Evolutionary conservation across 2,329 filamentous ascomycete genomes (phyloP), one percentile per base, ranked within the genome.

Genomic region (Dothiorella sarmentorum): DNA sequence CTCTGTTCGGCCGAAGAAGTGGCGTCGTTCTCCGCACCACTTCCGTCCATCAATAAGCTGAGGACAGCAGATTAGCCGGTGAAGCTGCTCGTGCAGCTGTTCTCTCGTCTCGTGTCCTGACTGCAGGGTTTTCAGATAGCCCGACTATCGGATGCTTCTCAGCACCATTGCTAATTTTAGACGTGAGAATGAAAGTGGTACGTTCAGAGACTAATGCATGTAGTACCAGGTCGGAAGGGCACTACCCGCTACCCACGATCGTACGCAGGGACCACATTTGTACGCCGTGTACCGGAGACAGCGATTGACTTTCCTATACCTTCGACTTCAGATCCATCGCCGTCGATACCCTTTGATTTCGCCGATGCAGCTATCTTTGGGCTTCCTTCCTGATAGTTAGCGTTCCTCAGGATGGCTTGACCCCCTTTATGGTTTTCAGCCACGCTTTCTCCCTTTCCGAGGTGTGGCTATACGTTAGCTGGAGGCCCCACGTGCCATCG

Each of bases 231-330:
- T 26, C 43, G 43, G 43, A 4, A n/a, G 24, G 22, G 15, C 26
- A n/a, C 26, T 9, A 4, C 6, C 26, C 17, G 43, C 9, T 29
- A 18, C 17, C 17, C 40, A 47, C 6, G 26, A 6, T 51, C 29
- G 45, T 37, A 51, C 37, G 45, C 45, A 51, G 27, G 45, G 45
- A 51, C 29, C 45, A 13, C 44, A 37, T 13, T n/a, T n/a, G n/a
- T n/a, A 15, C 18, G 45, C 27, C 15, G 26, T 33, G 29, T 24
- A 35, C 45, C 24, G 43, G 11, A 38, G 29, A 10, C 5, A 9
- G 4, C 47, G 22, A 26, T 27, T 27, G 33, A 29, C 33, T 29
- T 53, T 40, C 22, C 18, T 7, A 33, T 29, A n/a, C 35, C 49
- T n/a, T n/a, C n/a, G n/a, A 24, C 22, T 18, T 29, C 24, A 22